Evolutionary conservation across 495 filamentous ascomycete species (phyloP).

Genomic region (Hypoxylon fuscum): DNA sequence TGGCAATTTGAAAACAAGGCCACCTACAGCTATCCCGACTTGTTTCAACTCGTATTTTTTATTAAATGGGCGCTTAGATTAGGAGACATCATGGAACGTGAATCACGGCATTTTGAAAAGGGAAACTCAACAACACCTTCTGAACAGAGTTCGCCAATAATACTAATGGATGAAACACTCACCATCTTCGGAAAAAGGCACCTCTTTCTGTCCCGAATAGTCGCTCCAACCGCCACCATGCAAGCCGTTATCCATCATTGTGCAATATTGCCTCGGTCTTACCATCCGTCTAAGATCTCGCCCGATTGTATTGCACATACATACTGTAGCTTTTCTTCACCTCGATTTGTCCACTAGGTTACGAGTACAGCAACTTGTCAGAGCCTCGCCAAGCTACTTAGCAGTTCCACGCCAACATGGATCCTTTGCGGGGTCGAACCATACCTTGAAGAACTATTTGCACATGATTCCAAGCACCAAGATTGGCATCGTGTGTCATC

Average conservation of each 20-base stretch:
- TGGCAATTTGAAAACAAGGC: slow-evolving; percentile 21
- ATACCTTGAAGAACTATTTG: too few species aligned
- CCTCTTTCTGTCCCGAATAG: neutral
- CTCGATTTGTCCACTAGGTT: too few species aligned
- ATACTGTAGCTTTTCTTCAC: too few species aligned
- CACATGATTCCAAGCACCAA: too few species aligned
- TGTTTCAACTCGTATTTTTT: slow-evolving; percentile 28
- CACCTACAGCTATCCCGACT: slow-evolving; percentile 29
- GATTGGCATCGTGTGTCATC: too few species aligned
- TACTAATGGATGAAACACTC: slow-evolving; percentile 15
- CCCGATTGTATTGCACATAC: too few species aligned
- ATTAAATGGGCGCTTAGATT: slow-evolving; percentile 31
- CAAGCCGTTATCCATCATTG: slow-evolving; percentile 30
- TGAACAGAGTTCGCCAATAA: neutral
- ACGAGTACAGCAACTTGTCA: too few species aligned
- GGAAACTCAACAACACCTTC: neutral
- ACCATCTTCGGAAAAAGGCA: neutral
- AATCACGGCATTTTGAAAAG: slow-evolving; percentile 11
- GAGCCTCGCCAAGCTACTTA: too few species aligned
- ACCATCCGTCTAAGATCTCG: neutral
- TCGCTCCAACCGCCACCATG: slow-evolving; percentile 12
- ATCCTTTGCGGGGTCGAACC: too few species aligned
- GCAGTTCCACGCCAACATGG: too few species aligned
- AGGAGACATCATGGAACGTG: slow-evolving; percentile 13
- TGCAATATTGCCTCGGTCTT: slow-evolving; percentile 2